phyloP scores from a whole-genome alignment of 345 rosid species.

The Limnanthes douglasii region DNA sequence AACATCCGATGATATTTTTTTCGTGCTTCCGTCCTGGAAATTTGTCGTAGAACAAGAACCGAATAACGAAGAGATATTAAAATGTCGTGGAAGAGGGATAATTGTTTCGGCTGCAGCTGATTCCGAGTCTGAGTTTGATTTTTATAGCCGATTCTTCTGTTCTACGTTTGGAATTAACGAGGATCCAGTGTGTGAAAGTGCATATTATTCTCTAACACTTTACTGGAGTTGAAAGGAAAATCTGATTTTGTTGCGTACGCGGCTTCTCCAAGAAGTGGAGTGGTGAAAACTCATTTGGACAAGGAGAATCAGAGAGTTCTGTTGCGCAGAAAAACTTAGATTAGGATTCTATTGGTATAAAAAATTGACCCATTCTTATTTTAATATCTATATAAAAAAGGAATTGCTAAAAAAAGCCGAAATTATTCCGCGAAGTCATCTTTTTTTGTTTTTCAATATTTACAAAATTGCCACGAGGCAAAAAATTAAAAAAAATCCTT shows the following conservation, averaged over 20 bases:
- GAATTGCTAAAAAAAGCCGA: too few species aligned
- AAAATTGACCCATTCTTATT: too few species aligned
- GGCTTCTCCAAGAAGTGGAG: too few species aligned
- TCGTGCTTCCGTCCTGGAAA: conserved; percentile 47
- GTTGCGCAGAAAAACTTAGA: too few species aligned
- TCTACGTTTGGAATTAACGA: conserved; percentile 56
- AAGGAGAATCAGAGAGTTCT: too few species aligned
- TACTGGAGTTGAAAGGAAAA: conserved; percentile 60
- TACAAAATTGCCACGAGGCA: too few species aligned
- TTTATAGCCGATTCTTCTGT: conserved; percentile 49
- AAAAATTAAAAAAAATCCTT: too few species aligned
- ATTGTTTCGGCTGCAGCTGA: conserved; percentile 44
- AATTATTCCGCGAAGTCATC: too few species aligned
- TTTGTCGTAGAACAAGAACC: conserved; percentile 40
- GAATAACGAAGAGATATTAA: conserved; percentile 24
- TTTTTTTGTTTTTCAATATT: too few species aligned
- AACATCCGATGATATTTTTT: conserved; percentile 21
- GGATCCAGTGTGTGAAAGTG: conserved; percentile 83
- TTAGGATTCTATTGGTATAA: too few species aligned
- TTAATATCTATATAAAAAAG: too few species aligned
- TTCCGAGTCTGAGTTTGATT: conserved; percentile 45
- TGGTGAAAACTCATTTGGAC: too few species aligned
- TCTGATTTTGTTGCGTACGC: conserved; percentile 39
- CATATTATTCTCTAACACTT: conserved; percentile 55
- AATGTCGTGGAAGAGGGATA: conserved; percentile 40